Percentiles rank a stretch among this genome's conserved stretches.
Conservation (phyloP, 257 asterid genomes). For the Henckelia pumila region DNA sequence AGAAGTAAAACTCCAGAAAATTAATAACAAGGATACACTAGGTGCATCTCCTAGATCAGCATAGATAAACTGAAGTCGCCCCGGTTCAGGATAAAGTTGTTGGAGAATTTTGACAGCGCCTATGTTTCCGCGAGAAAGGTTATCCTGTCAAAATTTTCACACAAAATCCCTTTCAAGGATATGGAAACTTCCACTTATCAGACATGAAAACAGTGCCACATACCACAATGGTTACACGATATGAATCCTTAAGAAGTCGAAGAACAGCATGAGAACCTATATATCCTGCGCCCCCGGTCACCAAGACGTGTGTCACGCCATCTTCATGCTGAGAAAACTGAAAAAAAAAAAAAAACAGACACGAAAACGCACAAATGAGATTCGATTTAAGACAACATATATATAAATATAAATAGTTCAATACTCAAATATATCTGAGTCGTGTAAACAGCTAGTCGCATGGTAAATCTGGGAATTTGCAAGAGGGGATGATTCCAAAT, state of each 20-base stretch:
- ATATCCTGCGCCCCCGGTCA: constrained; percentile 92
- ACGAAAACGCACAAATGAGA: not conserved
- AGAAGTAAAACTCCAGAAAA: no score
- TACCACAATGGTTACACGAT: constrained; percentile 92
- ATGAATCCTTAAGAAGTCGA: constrained; percentile 70
- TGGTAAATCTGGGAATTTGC: no score
- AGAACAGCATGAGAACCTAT: constrained; percentile 94
- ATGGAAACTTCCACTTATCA: not conserved
- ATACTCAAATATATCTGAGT: no score
- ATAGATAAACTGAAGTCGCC: constrained; percentile 74
- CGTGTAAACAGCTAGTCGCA: no score
- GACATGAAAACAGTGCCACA: not conserved
- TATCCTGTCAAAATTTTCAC: constrained; percentile 42
- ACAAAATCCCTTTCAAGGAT: not conserved
- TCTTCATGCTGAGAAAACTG: constrained; percentile 69
- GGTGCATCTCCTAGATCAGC: constrained; percentile 80
- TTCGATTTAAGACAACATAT: no score
- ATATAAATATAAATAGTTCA: no score
- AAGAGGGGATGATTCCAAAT: no score
- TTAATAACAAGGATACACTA: constrained; percentile 52
- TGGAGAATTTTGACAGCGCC: constrained; percentile 82
- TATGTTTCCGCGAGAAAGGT: constrained; percentile 82
- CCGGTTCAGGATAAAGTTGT: constrained; percentile 68
- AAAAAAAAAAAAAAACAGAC: constrained; percentile 19
- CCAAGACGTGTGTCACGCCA: constrained; percentile 82